Evolutionary conservation across 106 monocot genomes (phyloP).

Genomic region (Narthecium ossifragum): DNA sequence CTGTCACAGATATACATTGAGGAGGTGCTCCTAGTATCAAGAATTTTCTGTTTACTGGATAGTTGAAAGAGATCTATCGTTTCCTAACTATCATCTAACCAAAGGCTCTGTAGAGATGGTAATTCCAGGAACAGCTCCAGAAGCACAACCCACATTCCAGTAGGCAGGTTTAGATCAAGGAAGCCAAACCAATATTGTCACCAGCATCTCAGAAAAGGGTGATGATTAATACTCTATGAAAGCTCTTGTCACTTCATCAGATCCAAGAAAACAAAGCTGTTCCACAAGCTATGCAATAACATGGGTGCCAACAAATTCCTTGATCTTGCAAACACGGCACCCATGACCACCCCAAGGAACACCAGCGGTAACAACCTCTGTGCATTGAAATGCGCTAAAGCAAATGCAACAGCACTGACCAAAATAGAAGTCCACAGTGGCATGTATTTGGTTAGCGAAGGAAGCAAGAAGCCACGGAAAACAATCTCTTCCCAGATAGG

Average conservation of each 20-base stretch:
- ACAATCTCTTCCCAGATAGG: slow-evolving; percentile 75
- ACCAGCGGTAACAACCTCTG: slow-evolving; percentile 61
- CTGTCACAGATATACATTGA: too few relatives aligned
- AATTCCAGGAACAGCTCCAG: too few relatives aligned
- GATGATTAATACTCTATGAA: too few relatives aligned
- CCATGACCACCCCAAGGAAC: slow-evolving; percentile 74
- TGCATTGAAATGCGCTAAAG: slow-evolving; percentile 66
- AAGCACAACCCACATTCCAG: too few relatives aligned
- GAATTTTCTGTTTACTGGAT: too few relatives aligned
- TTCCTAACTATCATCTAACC: too few relatives aligned
- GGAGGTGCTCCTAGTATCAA: too few relatives aligned
- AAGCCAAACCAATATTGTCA: too few relatives aligned
- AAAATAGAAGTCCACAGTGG: slow-evolving; percentile 41
- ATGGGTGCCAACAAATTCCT: slow-evolving; percentile 62
- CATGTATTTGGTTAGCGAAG: slow-evolving; percentile 71
- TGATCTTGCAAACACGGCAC: slow-evolving; percentile 49
- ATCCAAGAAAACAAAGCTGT: slow-evolving; percentile 72
- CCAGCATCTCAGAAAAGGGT: too few relatives aligned
- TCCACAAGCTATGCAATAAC: slow-evolving; percentile 75
- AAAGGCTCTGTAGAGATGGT: too few relatives aligned
- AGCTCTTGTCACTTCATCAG: slow-evolving; percentile 43
- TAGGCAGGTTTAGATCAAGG: too few relatives aligned
- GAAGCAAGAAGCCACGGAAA: slow-evolving; percentile 69
- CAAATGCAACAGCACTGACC: slow-evolving; percentile 55
- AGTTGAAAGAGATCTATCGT: too few relatives aligned